Conservation (phyloP, 495 filamentous ascomycete species). For the Trichoderma reesei region DNA sequence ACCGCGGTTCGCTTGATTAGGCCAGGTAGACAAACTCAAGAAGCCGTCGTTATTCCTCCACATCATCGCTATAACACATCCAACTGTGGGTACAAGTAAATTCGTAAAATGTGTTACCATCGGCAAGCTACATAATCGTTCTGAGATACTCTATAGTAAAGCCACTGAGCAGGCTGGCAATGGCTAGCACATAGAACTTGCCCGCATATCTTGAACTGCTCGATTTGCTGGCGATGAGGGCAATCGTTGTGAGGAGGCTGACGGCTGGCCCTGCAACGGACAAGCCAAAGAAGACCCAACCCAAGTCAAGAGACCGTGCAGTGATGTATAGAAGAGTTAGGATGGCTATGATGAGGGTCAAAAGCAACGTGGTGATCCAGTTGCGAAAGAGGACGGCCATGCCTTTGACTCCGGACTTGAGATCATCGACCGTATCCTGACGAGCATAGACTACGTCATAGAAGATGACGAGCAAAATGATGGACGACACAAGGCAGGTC, state of each 20-base stretch:
- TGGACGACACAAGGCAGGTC: slow-evolving; percentile 13
- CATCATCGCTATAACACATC: too few species aligned
- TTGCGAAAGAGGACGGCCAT: slow-evolving; percentile 9
- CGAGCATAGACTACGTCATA: slow-evolving; percentile 26
- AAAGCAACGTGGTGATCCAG: neutral
- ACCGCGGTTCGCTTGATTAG: too few species aligned
- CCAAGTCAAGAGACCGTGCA: neutral
- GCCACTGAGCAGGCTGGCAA: neutral
- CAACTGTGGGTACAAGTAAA: too few species aligned
- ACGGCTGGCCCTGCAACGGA: neutral
- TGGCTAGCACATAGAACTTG: slow-evolving; percentile 5
- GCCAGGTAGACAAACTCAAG: too few species aligned
- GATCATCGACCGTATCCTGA: slow-evolving; percentile 22
- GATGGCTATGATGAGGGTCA: neutral
- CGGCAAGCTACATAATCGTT: neutral
- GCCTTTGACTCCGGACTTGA: slow-evolving; percentile 21
- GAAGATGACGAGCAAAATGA: slow-evolving; percentile 21
- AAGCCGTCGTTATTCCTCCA: too few species aligned
- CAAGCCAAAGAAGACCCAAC: neutral
- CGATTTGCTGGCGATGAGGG: neutral
- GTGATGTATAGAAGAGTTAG: neutral
- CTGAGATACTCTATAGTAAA: neutral
- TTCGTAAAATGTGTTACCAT: too few species aligned
- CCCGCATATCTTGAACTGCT: neutral
- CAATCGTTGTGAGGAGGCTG: neutral